Conservation (phyloP, 2,329 filamentous ascomycete species). For the Fusarium praegraminearum region DNA sequence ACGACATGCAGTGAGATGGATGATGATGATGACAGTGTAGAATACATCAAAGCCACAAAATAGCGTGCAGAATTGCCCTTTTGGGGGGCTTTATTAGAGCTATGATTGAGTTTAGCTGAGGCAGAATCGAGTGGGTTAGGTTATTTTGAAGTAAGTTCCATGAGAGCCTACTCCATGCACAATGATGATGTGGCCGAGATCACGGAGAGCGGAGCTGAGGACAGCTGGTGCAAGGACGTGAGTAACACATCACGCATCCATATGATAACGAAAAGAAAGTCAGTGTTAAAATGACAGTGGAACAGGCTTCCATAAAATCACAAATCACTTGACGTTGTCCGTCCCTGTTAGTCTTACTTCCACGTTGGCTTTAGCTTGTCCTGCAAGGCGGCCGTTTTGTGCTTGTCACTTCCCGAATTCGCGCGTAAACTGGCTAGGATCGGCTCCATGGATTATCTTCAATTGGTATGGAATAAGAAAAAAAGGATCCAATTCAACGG, state of each 20-base stretch:
- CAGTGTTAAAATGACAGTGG: not conserved
- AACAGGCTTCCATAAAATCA: constrained; percentile 3
- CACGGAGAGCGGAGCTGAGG: not conserved
- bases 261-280: constrained; percentile 9
- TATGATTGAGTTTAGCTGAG: constrained; percentile 12
- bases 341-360: constrained; percentile 32
- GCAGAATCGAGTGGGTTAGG: constrained; percentile 30
- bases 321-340: constrained; percentile 10
- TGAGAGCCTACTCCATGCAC: constrained; percentile 14
- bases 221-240: constrained; percentile 1
- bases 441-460: constrained; percentile 6
- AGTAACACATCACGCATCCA: constrained; percentile 7
- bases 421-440: constrained; percentile 25
- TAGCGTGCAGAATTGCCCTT: not conserved
- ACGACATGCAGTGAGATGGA: constrained; percentile 23
- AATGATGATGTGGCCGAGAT: constrained; percentile 23
- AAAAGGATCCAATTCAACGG: constrained; percentile 19
- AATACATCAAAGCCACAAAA: constrained; percentile 11
- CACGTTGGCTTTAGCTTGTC: constrained; percentile 42
- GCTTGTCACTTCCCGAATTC: constrained; percentile 22
- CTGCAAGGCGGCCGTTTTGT: constrained; percentile 40
- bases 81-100: not conserved
- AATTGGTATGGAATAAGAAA: constrained; percentile 9
- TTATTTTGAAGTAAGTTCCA: constrained; percentile 8
- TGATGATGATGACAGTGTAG: constrained; percentile 11